These are phyloP conservation scores for Termitomyces sp. DNA, from an alignment of 768 basidiomycete genomes.

Conservation along the genomic window DNA sequence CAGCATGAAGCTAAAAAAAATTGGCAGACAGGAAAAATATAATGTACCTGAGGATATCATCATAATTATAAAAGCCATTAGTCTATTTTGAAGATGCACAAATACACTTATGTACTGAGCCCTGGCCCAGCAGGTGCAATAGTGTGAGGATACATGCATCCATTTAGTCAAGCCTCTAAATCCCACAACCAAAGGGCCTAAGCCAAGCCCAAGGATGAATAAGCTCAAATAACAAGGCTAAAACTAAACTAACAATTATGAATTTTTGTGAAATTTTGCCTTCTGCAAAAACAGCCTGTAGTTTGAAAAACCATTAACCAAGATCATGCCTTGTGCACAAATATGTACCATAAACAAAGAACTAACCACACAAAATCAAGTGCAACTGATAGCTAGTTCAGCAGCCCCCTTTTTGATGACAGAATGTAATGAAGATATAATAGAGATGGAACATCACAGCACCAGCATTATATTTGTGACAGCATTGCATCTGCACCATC, in stretches of 20 bases:
- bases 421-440: conserved; percentile 10
- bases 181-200: conserved; percentile 55
- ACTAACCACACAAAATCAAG: conserved; percentile 49
- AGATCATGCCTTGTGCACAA: background rate
- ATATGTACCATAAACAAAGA: conserved; percentile 53
- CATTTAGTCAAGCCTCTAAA: too few species aligned
- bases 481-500: too few species aligned
- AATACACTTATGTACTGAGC: too few species aligned
- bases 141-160: too few species aligned
- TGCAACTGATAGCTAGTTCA: conserved; percentile 43
- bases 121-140: too few species aligned
- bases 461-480: too few species aligned
- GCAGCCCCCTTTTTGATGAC: conserved; percentile 43
- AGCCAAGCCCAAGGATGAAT: conserved; percentile 56
- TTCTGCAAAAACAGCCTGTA: conserved; percentile 63
- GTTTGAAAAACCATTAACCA: background rate
- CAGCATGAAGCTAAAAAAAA: conserved; percentile 1
- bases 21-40: background rate
- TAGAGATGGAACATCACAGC: too few species aligned
- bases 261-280: conserved; percentile 49
- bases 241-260: conserved; percentile 41
- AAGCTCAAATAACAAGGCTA: conserved; percentile 53
- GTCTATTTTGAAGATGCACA: conserved; percentile 19
- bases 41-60: conserved; percentile 61
- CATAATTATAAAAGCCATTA: conserved; percentile 42